Conservation (phyloP, 1,139 yeast genomes). For the Kurtzmaniella natalensis region DNA sequence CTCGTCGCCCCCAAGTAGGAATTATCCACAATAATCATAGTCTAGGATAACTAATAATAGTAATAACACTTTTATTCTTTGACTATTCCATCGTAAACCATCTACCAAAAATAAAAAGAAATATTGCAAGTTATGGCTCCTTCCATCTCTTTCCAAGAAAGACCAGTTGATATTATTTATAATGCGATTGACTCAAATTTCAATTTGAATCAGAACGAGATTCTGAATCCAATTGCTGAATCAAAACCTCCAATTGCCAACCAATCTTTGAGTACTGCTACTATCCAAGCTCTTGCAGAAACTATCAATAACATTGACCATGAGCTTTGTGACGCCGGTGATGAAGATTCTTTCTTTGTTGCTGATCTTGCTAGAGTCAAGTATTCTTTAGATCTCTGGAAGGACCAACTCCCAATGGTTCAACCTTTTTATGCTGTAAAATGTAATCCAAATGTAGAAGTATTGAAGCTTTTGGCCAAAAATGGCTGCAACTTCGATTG, state of each 20-base stretch:
- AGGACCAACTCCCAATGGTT: slow-evolving; percentile 59
- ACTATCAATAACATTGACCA: slow-evolving; percentile 48
- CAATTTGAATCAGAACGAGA: not conserved
- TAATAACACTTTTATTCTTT: too few relatives aligned
- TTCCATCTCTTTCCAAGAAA: slow-evolving; percentile 1
- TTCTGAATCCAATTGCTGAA: too few relatives aligned
- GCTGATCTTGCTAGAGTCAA: slow-evolving; percentile 77
- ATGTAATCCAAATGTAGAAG: slow-evolving; percentile 73
- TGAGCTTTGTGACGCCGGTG: slow-evolving; percentile 67
- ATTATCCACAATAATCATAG: too few relatives aligned
- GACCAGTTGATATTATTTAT: not conserved
- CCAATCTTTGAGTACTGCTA: not conserved
- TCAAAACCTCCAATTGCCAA: too few relatives aligned
- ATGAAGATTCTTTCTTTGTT: slow-evolving; percentile 83
- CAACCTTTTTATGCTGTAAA: slow-evolving; percentile 90
- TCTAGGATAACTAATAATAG: too few relatives aligned
- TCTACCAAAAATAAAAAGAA: too few relatives aligned
- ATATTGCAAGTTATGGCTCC: too few relatives aligned
- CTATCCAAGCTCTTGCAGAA: slow-evolving; percentile 30
- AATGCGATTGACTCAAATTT: not conserved
- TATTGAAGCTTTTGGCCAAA: slow-evolving; percentile 52
- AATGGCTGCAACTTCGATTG: slow-evolving; percentile 86
- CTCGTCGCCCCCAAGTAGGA: too few relatives aligned
- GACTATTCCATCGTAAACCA: too few relatives aligned
- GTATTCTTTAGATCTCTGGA: slow-evolving; percentile 63